phyloP scores from a whole-genome alignment of 2,329 filamentous ascomycete genomes.

The Penicillium sp. region DNA sequence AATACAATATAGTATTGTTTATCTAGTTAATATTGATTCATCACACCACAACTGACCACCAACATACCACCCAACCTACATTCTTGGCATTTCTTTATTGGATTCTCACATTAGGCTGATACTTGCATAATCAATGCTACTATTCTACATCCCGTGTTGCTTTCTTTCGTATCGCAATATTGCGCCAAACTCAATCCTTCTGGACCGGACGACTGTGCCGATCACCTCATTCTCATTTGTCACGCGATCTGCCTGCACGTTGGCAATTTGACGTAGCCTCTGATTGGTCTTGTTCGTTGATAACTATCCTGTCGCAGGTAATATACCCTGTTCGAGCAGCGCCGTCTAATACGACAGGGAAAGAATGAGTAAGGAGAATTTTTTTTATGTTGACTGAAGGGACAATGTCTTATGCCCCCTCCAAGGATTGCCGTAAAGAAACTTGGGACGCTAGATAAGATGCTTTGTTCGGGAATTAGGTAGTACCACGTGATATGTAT shows the following conservation, averaged over 20 bases:
- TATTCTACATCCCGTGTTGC: not conserved
- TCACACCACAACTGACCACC: not conserved
- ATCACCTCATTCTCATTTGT: not conserved
- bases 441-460: too few relatives aligned
- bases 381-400: too few relatives aligned
- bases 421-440: too few relatives aligned
- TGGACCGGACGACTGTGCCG: not conserved
- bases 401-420: too few relatives aligned
- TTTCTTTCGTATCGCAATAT: not conserved
- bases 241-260: not conserved
- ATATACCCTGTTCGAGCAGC: too few relatives aligned
- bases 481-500: too few relatives aligned
- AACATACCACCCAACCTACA: not conserved
- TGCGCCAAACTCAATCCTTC: not conserved
- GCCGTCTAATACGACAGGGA: too few relatives aligned
- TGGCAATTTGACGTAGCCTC: not conserved
- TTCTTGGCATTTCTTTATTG: not conserved
- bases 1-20: too few relatives aligned
- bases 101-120: not conserved
- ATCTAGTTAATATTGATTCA: too few relatives aligned
- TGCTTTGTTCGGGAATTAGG: too few relatives aligned
- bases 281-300: not conserved
- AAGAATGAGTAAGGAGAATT: too few relatives aligned
- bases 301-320: not conserved
- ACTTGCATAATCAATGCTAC: not conserved